Evolutionary conservation across 192 early-diverging fungal species (phyloP), one percentile per base, ranked within the genome.

Genomic region (Chytriomyces sp.): DNA sequence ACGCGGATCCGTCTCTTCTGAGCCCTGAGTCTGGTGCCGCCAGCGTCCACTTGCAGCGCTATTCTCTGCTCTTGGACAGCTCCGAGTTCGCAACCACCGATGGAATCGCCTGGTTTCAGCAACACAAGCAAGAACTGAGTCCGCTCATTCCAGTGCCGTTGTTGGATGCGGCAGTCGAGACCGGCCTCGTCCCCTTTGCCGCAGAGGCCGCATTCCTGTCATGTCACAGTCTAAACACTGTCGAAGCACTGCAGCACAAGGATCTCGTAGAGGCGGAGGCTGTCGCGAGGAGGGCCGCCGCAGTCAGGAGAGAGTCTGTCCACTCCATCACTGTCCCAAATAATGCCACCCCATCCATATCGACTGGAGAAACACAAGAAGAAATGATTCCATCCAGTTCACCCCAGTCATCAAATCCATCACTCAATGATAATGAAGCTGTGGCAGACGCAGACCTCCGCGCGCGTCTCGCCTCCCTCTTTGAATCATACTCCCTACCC

Each of bases 401-500:
- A 49, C 12, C 22, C 44, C 12, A 49, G 44, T 49, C 22, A 19
- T 22, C 12, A n/a, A n/a, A n/a, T n/a, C n/a, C n/a, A n/a, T n/a
- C n/a, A n/a, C n/a, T n/a, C n/a, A n/a, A n/a, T 60, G 39, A 39
- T 19, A 12, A 25, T 19, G 62, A 39, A 26, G 36, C 12, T 12
- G 14, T 19, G 39, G 7, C 19, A 64, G 40, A 64, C 62, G 10
- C 7, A 61, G n/a, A n/a, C 28, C 62, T 64, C 14, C 62, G 34
- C 25, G n/a, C 5, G 6, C 62, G 62, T 8, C 62, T 64, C 40
- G 12, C 37, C 28, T 6, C 36, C n/a, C 40, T 64, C 1, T 64
- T 64, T 44, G 62, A 64, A 44, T 39, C 39, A 36, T 34, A 67
- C 34, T 30, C 22, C 25, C 19, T 67, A 5, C 36, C 65, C n/a